Conservation (phyloP, 306 rosid species). For the Pyrus pyrifolia region DNA sequence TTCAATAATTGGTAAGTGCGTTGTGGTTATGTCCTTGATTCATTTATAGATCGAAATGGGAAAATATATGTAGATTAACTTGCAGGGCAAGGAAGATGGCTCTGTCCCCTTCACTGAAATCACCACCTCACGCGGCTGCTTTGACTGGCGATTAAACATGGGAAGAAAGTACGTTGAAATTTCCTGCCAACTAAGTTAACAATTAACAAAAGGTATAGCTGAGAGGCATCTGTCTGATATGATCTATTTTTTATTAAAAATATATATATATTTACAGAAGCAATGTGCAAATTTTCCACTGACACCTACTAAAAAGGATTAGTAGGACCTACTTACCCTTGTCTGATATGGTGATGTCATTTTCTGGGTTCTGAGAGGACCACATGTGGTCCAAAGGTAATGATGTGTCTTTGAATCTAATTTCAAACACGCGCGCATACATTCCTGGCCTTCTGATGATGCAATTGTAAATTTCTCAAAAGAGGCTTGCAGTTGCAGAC, state of each 20-base stretch:
- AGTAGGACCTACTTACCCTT: too few relatives aligned
- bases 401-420: too few relatives aligned
- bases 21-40: background rate
- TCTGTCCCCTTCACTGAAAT: background rate
- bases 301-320: background rate
- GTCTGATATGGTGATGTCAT: background rate
- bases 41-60: background rate
- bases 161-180: background rate
- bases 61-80: background rate
- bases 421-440: too few relatives aligned
- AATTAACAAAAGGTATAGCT: too few relatives aligned
- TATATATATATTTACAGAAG: background rate
- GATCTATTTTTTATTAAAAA: background rate
- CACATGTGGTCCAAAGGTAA: too few relatives aligned
- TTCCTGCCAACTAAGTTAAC: too few relatives aligned
- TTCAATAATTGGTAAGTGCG: too few relatives aligned
- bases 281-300: background rate
- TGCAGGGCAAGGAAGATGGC: background rate
- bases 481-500: too few relatives aligned
- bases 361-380: too few relatives aligned
- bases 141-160: background rate
- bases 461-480: too few relatives aligned
- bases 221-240: background rate
- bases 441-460: too few relatives aligned
- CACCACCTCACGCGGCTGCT: background rate